A percentile compares a stretch with the other conserved stretches of the same genome.
phyloP scores from a whole-genome alignment of 2,329 filamentous ascomycete genomes.

The Colletotrichum tofieldiae region DNA sequence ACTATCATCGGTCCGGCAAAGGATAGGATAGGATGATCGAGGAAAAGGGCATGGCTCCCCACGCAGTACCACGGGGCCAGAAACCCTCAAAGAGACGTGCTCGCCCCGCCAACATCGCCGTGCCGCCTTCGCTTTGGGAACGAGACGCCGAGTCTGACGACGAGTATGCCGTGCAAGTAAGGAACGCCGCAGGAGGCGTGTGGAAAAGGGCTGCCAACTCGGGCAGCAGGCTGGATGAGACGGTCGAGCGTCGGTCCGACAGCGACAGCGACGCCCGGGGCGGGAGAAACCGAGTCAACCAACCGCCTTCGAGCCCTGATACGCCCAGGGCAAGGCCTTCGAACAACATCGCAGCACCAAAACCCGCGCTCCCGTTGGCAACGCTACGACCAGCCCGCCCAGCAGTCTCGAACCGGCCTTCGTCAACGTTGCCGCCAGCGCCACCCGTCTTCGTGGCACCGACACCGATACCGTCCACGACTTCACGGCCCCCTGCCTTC shows the following conservation, averaged over 20 bases:
- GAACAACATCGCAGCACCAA: background rate
- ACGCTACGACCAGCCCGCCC: constrained; percentile 20
- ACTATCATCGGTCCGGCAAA: constrained; percentile 31
- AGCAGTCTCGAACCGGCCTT: background rate
- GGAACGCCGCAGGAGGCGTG: constrained; percentile 32
- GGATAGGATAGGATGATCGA: constrained; percentile 41
- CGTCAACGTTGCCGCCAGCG: constrained; percentile 8
- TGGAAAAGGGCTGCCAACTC: constrained; percentile 26
- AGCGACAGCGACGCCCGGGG: constrained; percentile 30
- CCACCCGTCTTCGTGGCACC: too few relatives aligned
- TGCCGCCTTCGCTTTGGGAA: constrained; percentile 22
- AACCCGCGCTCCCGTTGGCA: constrained; percentile 14
- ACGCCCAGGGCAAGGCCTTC: constrained; percentile 23
- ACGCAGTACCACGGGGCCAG: constrained; percentile 26
- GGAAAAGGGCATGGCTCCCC: constrained; percentile 34
- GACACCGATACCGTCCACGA: too few relatives aligned
- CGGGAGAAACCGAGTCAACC: constrained; percentile 10
- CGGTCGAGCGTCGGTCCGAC: constrained; percentile 34
- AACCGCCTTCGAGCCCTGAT: constrained; percentile 25
- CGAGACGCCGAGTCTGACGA: constrained; percentile 37
- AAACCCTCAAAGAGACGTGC: constrained; percentile 26
- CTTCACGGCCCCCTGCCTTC: background rate
- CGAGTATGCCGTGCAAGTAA: constrained; percentile 31
- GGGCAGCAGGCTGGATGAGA: constrained; percentile 12
- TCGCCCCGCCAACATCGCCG: constrained; percentile 27